A percentile compares a stretch with the other conserved stretches of the same genome.
Conservation (phyloP, 2,329 filamentous ascomycete species). For the Tympanopsis confertula region DNA sequence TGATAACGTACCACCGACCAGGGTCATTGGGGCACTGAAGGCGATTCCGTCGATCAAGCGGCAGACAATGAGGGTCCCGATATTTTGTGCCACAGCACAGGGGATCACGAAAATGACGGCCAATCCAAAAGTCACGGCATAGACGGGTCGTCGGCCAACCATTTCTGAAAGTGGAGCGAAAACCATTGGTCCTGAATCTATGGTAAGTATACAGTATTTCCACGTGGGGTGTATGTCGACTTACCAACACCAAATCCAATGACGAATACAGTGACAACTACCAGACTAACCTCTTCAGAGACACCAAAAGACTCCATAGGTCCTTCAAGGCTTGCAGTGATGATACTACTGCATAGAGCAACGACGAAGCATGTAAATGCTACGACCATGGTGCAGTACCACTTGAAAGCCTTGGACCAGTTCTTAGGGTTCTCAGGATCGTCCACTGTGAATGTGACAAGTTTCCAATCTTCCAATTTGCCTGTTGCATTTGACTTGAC, state of each 20-base stretch:
- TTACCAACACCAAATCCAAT: conserved; percentile 68
- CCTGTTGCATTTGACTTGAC: conserved; percentile 13
- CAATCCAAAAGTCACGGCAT: conserved; percentile 52
- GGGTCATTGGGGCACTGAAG: conserved; percentile 76
- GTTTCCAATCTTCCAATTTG: conserved; percentile 25
- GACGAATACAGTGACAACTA: conserved; percentile 68
- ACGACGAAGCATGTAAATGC: conserved; percentile 66
- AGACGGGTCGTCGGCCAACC: conserved; percentile 60
- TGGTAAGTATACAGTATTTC: too few species aligned
- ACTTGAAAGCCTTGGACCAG: conserved; percentile 68
- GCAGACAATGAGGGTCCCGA: conserved; percentile 64
- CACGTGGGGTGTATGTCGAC: conserved; percentile 12
- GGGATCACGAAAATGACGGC: conserved; percentile 74
- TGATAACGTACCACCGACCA: conserved; percentile 71
- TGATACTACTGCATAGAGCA: conserved; percentile 59
- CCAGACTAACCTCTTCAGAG: conserved; percentile 59
- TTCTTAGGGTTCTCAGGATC: conserved; percentile 78
- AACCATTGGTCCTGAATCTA: conserved; percentile 55
- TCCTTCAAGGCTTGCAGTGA: conserved; percentile 64
- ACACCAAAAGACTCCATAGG: conserved; percentile 54
- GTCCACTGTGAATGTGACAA: conserved; percentile 54
- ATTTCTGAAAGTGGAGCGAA: conserved; percentile 74
- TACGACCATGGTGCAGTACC: conserved; percentile 79
- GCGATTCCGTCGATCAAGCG: conserved; percentile 72
- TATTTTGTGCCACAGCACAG: conserved; percentile 66